Evolutionary conservation across 805 yeast species (phyloP), one percentile per base, ranked within the genome.

Genomic region (Candida corydali): DNA sequence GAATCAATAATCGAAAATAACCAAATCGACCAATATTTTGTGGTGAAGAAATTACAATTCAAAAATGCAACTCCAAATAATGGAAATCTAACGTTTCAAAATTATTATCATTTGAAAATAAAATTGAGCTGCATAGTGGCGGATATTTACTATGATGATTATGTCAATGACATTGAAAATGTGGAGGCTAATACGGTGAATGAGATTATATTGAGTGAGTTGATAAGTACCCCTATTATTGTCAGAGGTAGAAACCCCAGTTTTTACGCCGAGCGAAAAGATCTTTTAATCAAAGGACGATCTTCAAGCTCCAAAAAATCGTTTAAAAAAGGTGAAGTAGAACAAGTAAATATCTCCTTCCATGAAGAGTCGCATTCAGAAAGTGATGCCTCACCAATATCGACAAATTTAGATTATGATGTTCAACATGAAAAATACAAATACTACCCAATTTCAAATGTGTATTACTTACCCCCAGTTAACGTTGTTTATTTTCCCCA

Each of bases 221-320:
- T 62, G 17, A 44, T 47, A 5, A 61, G 61, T 41, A 59, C 68
- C 23, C 79, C 79, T 1, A 70, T 78, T 3, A 73, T 74, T 10
- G 82, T 77, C 7, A 54, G 83, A 42, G 83, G 83, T 3, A 54
- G 82, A 35, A 78, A 77, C 45, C 82, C 83, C 3, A 65, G 75
- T n/a, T 78, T 77, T 43, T 77, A 76, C 46, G 65, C 68, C 23
- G 76, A 73, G 39, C 56, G 77, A 38, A 70, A 73, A 33, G 80
- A 76, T 46, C 53, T 75, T 15, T 47, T 68, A 34, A 66, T 77
- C 25, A 51, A 53, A 36, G 52, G 54, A 4, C 41, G 60, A 32
- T 37, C 52, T 11, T 34, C 44, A n/a, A 41, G 39, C 12, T 38
- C 42, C n/a, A 47, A 44, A 28, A 34, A 43, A 12, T 47, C 54